phyloP scores from a whole-genome alignment of 768 basidiomycete species.

The Suillus paluster region DNA sequence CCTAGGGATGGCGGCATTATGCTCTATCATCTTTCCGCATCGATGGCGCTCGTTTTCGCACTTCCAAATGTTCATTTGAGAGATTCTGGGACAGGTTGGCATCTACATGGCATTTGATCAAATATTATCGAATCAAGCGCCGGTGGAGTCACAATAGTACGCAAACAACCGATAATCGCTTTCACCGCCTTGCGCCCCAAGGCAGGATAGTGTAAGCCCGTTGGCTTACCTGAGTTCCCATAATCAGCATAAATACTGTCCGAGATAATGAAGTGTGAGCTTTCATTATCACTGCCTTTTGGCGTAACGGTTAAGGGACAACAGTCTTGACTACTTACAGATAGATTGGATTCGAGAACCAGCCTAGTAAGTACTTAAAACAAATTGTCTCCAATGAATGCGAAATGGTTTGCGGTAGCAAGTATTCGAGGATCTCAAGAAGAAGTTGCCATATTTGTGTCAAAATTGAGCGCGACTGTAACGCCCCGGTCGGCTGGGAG shows the following conservation, averaged over 20 bases:
- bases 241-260: too few species aligned
- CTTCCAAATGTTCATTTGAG: constrained; percentile 9
- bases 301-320: too few species aligned
- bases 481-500: too few species aligned
- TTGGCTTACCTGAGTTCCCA: too few species aligned
- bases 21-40: constrained; percentile 6
- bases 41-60: constrained; percentile 7
- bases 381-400: neutral
- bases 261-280: too few species aligned
- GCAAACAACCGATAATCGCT: neutral
- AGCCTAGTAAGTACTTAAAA: neutral
- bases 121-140: neutral
- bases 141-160: neutral
- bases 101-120: neutral
- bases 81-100: neutral
- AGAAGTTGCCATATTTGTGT: neutral
- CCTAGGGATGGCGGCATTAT: neutral
- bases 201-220: too few species aligned
- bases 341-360: neutral
- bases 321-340: too few species aligned
- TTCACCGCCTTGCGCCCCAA: neutral
- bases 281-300: too few species aligned
- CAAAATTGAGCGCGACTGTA: neutral
- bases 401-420: too few species aligned
- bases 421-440: too few species aligned